phyloP scores from a whole-genome alignment of 1,284 basidiomycete genomes.

The Golubevia sp. region DNA sequence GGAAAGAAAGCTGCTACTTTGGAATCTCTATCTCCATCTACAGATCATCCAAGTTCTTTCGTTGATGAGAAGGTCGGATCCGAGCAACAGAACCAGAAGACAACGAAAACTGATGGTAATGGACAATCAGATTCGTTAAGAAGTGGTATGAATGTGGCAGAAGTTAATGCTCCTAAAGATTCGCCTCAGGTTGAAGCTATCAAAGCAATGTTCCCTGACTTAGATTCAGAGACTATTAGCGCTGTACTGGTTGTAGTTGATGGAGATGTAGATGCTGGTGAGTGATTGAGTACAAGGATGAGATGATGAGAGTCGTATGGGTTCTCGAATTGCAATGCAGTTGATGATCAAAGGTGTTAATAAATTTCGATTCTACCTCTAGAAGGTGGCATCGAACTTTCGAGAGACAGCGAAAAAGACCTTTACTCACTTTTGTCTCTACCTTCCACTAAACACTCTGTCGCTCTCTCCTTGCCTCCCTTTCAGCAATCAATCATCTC shows the following conservation, averaged over 20 bases:
- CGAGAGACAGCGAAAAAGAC: too few species aligned
- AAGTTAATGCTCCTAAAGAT: not conserved
- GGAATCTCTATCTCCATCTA: too few species aligned
- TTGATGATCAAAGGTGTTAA: not conserved
- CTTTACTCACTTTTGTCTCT: too few species aligned
- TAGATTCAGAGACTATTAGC: constrained; percentile 38
- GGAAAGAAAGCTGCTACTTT: too few species aligned
- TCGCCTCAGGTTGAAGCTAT: constrained; percentile 28
- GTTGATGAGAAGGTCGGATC: not conserved
- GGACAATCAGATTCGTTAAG: not conserved
- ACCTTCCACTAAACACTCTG: not conserved
- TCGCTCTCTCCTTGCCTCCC: not conserved
- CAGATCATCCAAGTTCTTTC: too few species aligned
- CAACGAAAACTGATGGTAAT: not conserved
- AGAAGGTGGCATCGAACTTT: too few species aligned
- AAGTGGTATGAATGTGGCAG: not conserved
- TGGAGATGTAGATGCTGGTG: constrained; percentile 32
- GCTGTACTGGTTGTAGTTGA: constrained; percentile 35
- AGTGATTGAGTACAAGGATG: not conserved
- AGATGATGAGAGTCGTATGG: too few species aligned
- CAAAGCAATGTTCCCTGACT: constrained; percentile 41
- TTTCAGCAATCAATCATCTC: constrained; percentile 33
- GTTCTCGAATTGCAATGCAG: not conserved
- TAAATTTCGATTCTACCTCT: too few species aligned
- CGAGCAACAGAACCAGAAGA: not conserved